phyloP scores from a whole-genome alignment of 306 rosid genomes.

The Vigna radiata region DNA sequence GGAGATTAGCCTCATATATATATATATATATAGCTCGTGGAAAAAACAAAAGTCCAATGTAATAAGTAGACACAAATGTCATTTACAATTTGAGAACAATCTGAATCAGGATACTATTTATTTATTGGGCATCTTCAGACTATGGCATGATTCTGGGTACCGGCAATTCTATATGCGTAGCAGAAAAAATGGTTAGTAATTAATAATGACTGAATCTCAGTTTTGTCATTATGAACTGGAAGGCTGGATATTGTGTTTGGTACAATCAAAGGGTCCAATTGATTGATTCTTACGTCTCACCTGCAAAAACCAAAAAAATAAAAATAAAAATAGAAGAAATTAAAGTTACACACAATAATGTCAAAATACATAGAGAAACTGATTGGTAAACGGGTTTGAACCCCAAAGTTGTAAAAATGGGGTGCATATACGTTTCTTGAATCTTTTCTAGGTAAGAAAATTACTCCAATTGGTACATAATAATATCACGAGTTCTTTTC shows the following conservation, averaged over 20 bases:
- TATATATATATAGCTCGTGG: background rate
- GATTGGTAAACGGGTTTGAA: too few species aligned
- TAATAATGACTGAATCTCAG: conserved; percentile 31
- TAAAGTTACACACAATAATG: background rate
- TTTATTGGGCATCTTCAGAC: conserved; percentile 23
- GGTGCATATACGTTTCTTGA: too few species aligned
- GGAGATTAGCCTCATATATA: background rate
- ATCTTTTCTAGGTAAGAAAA: too few species aligned
- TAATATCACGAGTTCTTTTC: too few species aligned
- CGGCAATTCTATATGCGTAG: background rate
- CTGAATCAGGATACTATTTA: background rate
- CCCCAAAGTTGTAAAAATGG: too few species aligned
- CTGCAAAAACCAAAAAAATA: conserved; percentile 62
- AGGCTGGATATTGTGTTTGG: conserved; percentile 62
- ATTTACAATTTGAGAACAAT: conserved; percentile 42
- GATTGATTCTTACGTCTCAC: conserved; percentile 77
- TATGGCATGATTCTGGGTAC: conserved; percentile 21
- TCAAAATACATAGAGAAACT: too few species aligned
- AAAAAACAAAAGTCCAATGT: background rate
- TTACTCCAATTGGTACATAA: too few species aligned
- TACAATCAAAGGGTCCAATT: conserved; percentile 90
- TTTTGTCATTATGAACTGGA: conserved; percentile 43
- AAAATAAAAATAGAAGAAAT: conserved; percentile 4
- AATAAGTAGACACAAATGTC: conserved; percentile 2
- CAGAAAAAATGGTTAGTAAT: conserved; percentile 45